Conservation (phyloP, 768 basidiomycete genomes). For the Mrakia frigida region DNA sequence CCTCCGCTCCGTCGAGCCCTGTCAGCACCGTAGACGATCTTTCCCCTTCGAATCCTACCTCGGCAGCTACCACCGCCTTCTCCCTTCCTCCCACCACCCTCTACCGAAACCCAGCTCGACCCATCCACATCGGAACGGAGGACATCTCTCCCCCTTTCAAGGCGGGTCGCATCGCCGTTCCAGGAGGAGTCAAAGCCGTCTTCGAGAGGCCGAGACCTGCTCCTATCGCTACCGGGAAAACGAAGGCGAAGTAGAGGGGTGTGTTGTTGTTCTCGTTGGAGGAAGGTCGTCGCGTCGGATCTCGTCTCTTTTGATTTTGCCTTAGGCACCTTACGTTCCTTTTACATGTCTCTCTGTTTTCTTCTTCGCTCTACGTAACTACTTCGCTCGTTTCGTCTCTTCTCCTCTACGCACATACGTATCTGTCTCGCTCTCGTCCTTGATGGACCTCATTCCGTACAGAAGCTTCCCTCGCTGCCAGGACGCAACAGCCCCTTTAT, state of each 20-base stretch:
- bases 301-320: neutral
- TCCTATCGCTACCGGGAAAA: neutral
- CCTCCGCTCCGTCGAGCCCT: neutral
- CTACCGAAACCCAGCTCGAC: conserved; percentile 6
- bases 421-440: too few species aligned
- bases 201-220: conserved; percentile 8
- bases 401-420: too few species aligned
- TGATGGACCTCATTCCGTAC: too few species aligned
- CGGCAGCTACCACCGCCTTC: neutral
- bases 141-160: neutral
- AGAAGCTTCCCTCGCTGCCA: too few species aligned
- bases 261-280: neutral
- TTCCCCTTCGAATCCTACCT: neutral
- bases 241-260: neutral
- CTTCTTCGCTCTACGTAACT: neutral
- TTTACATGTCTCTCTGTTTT: neutral
- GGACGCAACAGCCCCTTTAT: too few species aligned
- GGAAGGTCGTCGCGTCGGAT: too few species aligned
- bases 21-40: neutral
- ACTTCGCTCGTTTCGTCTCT: too few species aligned
- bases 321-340: neutral
- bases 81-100: neutral
- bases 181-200: neutral
- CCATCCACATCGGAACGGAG: neutral
- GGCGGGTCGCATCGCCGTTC: neutral